Base-by-base conservation (phyloP, 208 protist genomes). In the Crithidia sp. region DNA sequence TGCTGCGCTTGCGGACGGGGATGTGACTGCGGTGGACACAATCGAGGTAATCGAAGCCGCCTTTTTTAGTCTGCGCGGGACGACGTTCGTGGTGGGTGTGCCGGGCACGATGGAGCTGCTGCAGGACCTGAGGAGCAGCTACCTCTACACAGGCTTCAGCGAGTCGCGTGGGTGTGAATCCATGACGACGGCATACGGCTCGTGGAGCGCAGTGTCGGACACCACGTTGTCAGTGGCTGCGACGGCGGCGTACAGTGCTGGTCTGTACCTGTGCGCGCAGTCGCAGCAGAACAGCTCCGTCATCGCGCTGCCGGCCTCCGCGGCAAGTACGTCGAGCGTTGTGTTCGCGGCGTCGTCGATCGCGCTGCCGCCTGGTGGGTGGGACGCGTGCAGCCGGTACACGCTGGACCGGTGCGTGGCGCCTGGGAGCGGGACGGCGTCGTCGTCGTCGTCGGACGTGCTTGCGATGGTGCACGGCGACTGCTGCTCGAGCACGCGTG, bases 111-210 rank as follows among this genome's bases (percentile, higher is more conserved):
- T 91, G 64, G n/a, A 47, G 44, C 71, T 94, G 56, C 75, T 87
- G 36, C 36, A 86, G 41, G 84, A 90, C 71, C 75, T 94, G 36
- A 71, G 14, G 3, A 41, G 73, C 17, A 55, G 36, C 28, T 47
- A 64, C 49, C 75, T 94, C 40, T 68, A 85, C 40, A 59, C 58
- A 12, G 89, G 89, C 52, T 91, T 94, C 67, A 90, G 83, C 67
- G 81, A 76, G 17, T 65, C 60, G 37, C 62, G 58, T 41, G 61
- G 74, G 44, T 93, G 88, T 64, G 68, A n/a, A 16, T 66, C 63
- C 40, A 54, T 69, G 54, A 65, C 41, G 58, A 76, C 67, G 16
- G 66, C 69, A 14, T 82, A 88, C 75, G 88, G 88, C 41, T 59
- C 49, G 17, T 93, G 88, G 88, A 17, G 50, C 13, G 59, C 62